A percentile compares a stretch with the other conserved stretches of the same genome.
phyloP scores from a whole-genome alignment of 192 early-diverging fungal genomes.

The Podila horticola region DNA sequence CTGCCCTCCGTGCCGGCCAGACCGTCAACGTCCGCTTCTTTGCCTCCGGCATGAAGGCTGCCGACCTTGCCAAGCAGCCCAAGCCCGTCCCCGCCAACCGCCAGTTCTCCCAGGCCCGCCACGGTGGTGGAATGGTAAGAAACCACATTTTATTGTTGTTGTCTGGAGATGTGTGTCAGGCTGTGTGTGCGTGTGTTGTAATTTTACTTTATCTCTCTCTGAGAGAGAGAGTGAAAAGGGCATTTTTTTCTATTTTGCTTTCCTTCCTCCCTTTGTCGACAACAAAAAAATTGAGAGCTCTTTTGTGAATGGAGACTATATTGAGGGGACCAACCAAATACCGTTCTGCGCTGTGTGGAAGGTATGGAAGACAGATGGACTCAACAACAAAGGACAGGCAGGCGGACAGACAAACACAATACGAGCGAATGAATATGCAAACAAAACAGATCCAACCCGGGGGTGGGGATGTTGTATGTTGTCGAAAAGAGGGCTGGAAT shows the following conservation, averaged over 20 bases:
- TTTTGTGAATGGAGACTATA: not conserved
- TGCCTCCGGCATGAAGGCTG: constrained; percentile 34
- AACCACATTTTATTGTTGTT: not conserved
- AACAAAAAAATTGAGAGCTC: constrained; percentile 1
- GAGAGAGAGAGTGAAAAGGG: not conserved
- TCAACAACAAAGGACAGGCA: no score
- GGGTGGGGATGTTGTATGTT: no score
- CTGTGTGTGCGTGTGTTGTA: no score
- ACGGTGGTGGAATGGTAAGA: constrained; percentile 66
- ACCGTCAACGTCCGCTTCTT: constrained; percentile 60
- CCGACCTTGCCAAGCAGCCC: constrained; percentile 32
- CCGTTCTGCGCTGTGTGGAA: not conserved
- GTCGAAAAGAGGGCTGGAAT: no score
- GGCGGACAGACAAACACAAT: no score
- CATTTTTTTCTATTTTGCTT: not conserved
- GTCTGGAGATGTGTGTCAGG: not conserved
- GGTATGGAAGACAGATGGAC: no score
- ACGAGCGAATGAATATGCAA: no score
- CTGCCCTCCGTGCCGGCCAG: constrained; percentile 61
- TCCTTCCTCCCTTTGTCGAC: not conserved
- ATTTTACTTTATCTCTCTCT: not conserved
- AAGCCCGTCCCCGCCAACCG: constrained; percentile 22
- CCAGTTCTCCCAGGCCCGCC: constrained; percentile 60
- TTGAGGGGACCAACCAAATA: not conserved
- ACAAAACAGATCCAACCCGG: no score